Evolutionary conservation across 2,329 filamentous ascomycete species (phyloP).

Genomic region (Zelopaecilomyces penicillatus): DNA sequence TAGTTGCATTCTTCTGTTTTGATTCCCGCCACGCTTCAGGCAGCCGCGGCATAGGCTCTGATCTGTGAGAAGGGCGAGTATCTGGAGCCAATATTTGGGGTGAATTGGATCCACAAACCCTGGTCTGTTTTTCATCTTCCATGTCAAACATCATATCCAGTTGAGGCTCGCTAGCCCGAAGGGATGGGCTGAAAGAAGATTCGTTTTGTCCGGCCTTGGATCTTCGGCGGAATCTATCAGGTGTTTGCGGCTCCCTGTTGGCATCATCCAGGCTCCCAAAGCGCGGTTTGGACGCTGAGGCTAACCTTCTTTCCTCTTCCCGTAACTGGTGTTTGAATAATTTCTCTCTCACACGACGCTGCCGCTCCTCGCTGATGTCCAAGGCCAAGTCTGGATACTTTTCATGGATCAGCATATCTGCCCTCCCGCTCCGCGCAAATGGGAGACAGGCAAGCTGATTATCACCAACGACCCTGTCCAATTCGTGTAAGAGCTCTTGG

Average conservation of each 20-base stretch:
- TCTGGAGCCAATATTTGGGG: slow-evolving; percentile 13
- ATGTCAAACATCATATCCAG: slow-evolving; percentile 87
- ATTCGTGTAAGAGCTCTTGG: slow-evolving; percentile 67
- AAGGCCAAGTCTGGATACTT: slow-evolving; percentile 53
- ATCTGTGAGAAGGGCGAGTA: slow-evolving; percentile 15
- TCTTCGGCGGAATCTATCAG: slow-evolving; percentile 39
- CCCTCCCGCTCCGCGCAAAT: slow-evolving; percentile 66
- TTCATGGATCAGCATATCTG: slow-evolving; percentile 58
- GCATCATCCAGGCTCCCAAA: slow-evolving; percentile 59
- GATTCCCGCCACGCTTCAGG: slow-evolving; percentile 19
- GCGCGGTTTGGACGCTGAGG: slow-evolving; percentile 51
- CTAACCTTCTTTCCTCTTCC: slow-evolving; percentile 56
- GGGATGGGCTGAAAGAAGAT: slow-evolving; percentile 52
- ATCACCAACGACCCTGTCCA: slow-evolving; percentile 70
- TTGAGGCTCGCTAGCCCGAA: slow-evolving; percentile 60
- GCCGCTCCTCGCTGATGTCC: slow-evolving; percentile 60
- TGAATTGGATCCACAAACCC: slow-evolving; percentile 20
- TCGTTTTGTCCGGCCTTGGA: slow-evolving; percentile 43
- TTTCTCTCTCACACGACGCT: slow-evolving; percentile 67
- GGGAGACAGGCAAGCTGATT: slow-evolving; percentile 76
- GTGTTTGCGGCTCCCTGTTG: slow-evolving; percentile 29
- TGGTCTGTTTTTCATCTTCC: slow-evolving; percentile 62
- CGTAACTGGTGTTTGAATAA: slow-evolving; percentile 54
- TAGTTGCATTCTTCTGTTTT: slow-evolving; percentile 17
- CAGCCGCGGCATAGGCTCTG: slow-evolving; percentile 21